Percentiles rank a stretch among this genome's conserved stretches.
These are phyloP conservation scores for Psidium friedrichsthalianum DNA, from an alignment of 345 rosid species.

Conservation along the genomic window DNA sequence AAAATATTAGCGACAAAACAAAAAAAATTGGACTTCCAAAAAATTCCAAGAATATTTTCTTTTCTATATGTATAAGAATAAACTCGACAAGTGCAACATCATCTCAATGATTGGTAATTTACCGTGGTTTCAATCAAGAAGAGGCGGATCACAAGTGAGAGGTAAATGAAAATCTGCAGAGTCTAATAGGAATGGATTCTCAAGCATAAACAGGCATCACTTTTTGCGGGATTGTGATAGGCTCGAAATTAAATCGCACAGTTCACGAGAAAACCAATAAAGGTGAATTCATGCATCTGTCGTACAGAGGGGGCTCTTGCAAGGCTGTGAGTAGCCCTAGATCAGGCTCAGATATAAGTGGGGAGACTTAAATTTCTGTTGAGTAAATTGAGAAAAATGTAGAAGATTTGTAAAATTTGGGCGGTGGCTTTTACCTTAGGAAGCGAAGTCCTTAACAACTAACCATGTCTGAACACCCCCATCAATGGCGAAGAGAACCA, in stretches of 20 bases:
- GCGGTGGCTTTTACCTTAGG: conserved; percentile 47
- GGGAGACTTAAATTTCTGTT: conserved; percentile 15
- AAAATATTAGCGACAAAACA: background rate
- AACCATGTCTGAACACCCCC: conserved; percentile 75
- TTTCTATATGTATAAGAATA: background rate
- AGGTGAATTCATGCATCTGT: no score
- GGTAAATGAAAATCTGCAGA: background rate
- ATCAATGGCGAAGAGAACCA: background rate
- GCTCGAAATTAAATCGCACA: no score
- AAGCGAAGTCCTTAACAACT: conserved; percentile 80
- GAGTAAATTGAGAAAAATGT: background rate
- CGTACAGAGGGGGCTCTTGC: conserved; percentile 28
- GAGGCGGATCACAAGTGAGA: background rate
- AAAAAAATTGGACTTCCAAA: background rate
- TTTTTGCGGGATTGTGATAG: background rate
- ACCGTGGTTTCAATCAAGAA: background rate
- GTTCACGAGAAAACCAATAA: no score
- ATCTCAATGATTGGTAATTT: background rate
- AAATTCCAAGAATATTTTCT: background rate
- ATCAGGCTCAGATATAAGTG: conserved; percentile 29
- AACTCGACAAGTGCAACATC: background rate
- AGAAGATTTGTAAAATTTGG: no score
- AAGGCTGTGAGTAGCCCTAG: conserved; percentile 36
- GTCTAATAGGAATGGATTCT: background rate
- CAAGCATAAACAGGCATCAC: background rate